Evolutionary conservation across 805 yeast species (phyloP).

Genomic region (Yamadazyma olivae): DNA sequence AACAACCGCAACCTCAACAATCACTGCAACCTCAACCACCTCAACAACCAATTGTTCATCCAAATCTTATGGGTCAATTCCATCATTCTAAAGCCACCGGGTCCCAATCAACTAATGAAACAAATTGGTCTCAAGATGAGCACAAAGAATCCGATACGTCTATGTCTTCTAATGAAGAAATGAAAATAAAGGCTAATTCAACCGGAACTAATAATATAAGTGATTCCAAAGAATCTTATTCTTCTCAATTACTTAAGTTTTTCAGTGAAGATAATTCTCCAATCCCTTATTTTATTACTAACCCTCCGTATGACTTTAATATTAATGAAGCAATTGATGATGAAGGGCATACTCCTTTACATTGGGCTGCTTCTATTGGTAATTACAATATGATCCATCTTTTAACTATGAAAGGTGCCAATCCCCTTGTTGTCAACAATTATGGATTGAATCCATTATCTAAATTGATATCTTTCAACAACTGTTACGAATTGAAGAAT

Average conservation of each 20-base stretch:
- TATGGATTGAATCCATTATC: conserved; percentile 86
- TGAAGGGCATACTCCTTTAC: conserved; percentile 92
- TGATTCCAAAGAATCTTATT: conserved; percentile 32
- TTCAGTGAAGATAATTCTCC: conserved; percentile 41
- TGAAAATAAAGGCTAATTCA: conserved; percentile 5
- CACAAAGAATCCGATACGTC: conserved; percentile 41
- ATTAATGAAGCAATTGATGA: conserved; percentile 81
- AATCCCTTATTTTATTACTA: conserved; percentile 62
- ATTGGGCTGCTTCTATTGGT: conserved; percentile 98
- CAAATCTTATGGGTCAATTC: conserved; percentile 16
- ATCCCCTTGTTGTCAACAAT: conserved; percentile 48
- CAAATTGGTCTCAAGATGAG: conserved; percentile 45
- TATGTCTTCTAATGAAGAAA: conserved; percentile 27
- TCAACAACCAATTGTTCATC: conserved; percentile 11
- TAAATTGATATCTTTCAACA: conserved; percentile 81
- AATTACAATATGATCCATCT: conserved; percentile 73
- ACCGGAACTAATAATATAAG: conserved; percentile 14
- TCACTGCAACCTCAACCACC: conserved; percentile 7
- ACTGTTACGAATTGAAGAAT: conserved; percentile 76
- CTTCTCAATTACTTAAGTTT: conserved; percentile 38
- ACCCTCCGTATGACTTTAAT: conserved; percentile 65
- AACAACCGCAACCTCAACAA: conserved; percentile 4
- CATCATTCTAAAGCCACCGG: conserved; percentile 18
- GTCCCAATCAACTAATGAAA: conserved; percentile 42
- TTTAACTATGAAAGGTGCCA: conserved; percentile 72